Evolutionary conservation across 2,329 filamentous ascomycete genomes (phyloP), one percentile per base, ranked within the genome.

Genomic region (Trichoderma brevicompactum): DNA sequence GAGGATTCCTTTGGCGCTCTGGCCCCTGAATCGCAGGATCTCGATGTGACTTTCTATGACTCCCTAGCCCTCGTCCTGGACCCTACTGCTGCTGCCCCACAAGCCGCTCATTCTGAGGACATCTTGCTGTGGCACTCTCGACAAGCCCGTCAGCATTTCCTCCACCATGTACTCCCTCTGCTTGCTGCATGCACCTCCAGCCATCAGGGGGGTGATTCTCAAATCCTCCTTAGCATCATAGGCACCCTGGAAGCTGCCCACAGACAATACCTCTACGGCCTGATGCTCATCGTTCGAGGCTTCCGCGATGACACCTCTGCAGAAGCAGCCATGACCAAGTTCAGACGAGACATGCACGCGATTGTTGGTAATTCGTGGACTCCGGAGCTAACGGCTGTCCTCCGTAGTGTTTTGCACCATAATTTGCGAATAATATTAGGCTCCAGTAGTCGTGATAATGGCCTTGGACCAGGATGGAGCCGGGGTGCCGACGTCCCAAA

Each of bases 281-380:
- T 88, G 65, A 79, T 80, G 9, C 76, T 85, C 58, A 79, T 89
- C 56, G 71, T 81, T 38, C 79, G 81, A 65, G 83, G 80, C 19
- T 79, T 84, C 68, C 74, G 79, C 10, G 75, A 76, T 32, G 74
- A 74, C 50, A 74, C 72, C 38, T 70, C 73, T 32, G 79, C 77
- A 62, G 74, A 76, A 52, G 73, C 74, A 38, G 79, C 79, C 44
- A 75, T 81, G 7, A 73, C 72, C 60, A 84, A 83, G 64, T 90
- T 92, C 71, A 80, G 79, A 15, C 79, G 83, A 55, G 88, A 91
- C 68, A 75, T 91, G 10, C 83, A 89, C 70, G 86, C 88, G 23
- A 80, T 90, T 23, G 83, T 91, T 68, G 83, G 85, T 50, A 89
- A 89, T 73, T 88, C 87, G 9, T 80, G 87, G 66, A 84, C 83